Evolutionary conservation across 495 filamentous ascomycete genomes (phyloP), one percentile per base, ranked within the genome.

Genomic region (Articulospora tetracladia): DNA sequence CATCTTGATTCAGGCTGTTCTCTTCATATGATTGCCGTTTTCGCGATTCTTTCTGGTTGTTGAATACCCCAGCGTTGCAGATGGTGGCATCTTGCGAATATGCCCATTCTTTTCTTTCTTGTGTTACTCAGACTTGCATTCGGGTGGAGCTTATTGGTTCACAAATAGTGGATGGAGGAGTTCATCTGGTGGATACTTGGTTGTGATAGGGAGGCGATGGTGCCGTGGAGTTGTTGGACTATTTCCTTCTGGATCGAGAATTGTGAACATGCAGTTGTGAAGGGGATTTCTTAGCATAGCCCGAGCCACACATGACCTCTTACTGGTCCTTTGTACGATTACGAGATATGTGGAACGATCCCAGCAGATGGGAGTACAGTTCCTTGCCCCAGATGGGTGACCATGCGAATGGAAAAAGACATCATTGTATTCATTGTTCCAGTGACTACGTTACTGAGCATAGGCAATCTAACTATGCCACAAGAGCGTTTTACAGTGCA

Each of bases 11-110:
- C 15, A 32, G 20, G 27, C 8, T 17, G 8, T 50, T 50, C n/a
- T 48, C 20, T 20, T 50, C 56, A 36, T 26, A 34, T 36, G 39
- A 49, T 49, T 58, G 23, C 28, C 13, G 8, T 20, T 41, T 50
- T 20, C 20, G 20, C 30, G 20, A 22, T n/a, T 52, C 8, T 46
- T 54, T 46, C 13, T 41, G 54, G 52, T 53, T 41, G 59, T 53
- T 58, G 51, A 62, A 62, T 62, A 62, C 60, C 60, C 60, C 36
- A 58, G 60, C 60, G 59, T 62, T 62, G 58, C 58, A 53, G 20
- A 60, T 60, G 20, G 49, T 28, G 34, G 50, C 49, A 53, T 60
- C 46, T 56, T 56, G 51, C 51, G 22, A 51, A 36, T 59, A 30
- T 57, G 55, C 20, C 26, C 17, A 47, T 51, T 49, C n/a, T 28